Conservation (phyloP, 192 early-diverging fungal genomes). For the Linnemannia zychae region DNA sequence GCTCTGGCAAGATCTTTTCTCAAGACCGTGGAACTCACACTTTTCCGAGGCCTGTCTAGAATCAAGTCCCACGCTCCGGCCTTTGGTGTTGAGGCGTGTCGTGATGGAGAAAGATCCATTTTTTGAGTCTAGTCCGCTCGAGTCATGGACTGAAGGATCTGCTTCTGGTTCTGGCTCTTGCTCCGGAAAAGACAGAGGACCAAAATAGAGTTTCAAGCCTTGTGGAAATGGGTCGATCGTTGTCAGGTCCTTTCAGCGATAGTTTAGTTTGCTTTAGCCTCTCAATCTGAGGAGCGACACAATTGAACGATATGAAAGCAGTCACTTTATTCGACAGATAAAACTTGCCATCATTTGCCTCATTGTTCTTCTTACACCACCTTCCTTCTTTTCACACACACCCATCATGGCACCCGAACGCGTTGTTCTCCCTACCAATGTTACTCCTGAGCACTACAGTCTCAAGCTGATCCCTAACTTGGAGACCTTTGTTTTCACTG, state of each 20-base stretch:
- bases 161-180: neutral
- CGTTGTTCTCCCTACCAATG: conserved; percentile 88
- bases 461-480: conserved; percentile 85
- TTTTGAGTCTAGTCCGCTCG: neutral
- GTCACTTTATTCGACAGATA: neutral
- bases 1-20: neutral
- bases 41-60: neutral
- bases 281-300: too few species aligned
- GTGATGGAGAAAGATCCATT: neutral
- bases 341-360: neutral
- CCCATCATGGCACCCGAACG: conserved; percentile 51
- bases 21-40: neutral
- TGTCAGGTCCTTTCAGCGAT: too few species aligned
- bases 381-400: neutral
- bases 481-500: conserved; percentile 81
- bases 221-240: neutral
- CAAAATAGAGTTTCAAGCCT: neutral
- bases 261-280: too few species aligned
- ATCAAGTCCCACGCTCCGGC: neutral
- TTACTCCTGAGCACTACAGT: conserved; percentile 86
- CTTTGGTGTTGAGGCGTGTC: neutral
- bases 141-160: neutral
- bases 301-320: too few species aligned
- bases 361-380: neutral
- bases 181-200: neutral